Evolutionary conservation across 2,329 filamentous ascomycete genomes (phyloP), one percentile per base, ranked within the genome.

Genomic region (Cladophialophora exuberans): DNA sequence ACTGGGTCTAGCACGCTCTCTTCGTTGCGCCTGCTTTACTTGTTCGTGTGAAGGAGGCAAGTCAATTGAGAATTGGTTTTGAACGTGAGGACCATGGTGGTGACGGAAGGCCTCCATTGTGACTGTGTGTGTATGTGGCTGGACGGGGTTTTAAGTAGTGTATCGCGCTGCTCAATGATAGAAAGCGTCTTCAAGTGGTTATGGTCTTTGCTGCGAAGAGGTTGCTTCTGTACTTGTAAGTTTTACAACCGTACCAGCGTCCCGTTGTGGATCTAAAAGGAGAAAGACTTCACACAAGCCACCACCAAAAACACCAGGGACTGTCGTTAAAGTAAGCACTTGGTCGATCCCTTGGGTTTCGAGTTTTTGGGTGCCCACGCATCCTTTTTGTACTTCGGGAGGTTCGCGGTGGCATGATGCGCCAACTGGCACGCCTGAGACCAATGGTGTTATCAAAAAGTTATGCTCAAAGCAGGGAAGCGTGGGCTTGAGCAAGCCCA

Each of bases 241-340:
- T 31, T 13, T 20, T 20, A 4, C 38, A 1, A 7, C 18, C 10
- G 38, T 42, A 22, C 13, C 10, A 26, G 39, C 4, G 22, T 26
- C 22, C 39, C 20, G 18, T 25, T 39, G 18, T n/a, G 22, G 20
- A n/a, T 25, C 39, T 7, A 22, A 13, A 18, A 18, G 22, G 22
- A 26, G 26, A 23, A 20, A 42, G 39, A 18, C 10, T 26, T 42
- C n/a, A n/a, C n/a, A n/a, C 39, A n/a, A 42, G 22, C 39, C 9
- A n/a, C 17, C 18, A n/a, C 20, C 22, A 42, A n/a, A 26, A 42
- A 22, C 13, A 42, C 26, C 15, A 7, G 26, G 22, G 35, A 22
- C 39, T 22, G 39, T 26, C 39, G 39, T 39, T 20, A 17, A 42
- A 42, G 39, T 42, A 42, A 42, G 39, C 39, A 42, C 39, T 42